These are phyloP conservation scores for Hirsutella rhossiliensis DNA, from an alignment of 2,329 filamentous ascomycete genomes.

Conservation along the genomic window DNA sequence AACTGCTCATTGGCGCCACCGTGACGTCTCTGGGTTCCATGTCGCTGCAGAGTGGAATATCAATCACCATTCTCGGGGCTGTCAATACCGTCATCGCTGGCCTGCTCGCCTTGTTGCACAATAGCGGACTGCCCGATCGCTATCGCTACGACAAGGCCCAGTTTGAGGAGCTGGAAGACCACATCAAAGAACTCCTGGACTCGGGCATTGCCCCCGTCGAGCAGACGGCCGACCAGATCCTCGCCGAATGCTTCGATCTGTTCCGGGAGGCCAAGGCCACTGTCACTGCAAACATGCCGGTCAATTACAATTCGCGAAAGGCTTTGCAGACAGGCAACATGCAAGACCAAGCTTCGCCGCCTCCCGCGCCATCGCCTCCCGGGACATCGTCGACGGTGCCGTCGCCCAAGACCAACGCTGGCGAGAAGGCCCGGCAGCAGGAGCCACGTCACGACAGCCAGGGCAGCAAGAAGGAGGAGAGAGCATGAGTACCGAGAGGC, in stretches of 20 bases:
- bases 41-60: conserved; percentile 20
- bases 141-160: conserved; percentile 37
- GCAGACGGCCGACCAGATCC: conserved; percentile 30
- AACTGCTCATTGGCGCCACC: conserved; percentile 35
- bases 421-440: no score
- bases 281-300: conserved; percentile 34
- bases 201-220: conserved; percentile 30
- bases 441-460: no score
- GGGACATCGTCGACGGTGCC: not conserved
- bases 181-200: conserved; percentile 36
- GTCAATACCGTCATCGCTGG: conserved; percentile 38
- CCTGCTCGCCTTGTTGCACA: conserved; percentile 38
- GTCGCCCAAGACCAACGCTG: not conserved
- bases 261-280: conserved; percentile 33
- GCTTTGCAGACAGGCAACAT: conserved; percentile 4
- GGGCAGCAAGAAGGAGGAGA: no score
- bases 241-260: conserved; percentile 33
- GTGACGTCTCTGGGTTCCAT: conserved; percentile 38
- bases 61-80: conserved; percentile 37
- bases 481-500: no score
- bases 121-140: conserved; percentile 39
- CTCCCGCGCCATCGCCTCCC: not conserved
- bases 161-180: conserved; percentile 36
- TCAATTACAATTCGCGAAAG: conserved; percentile 22
- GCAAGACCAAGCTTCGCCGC: not conserved